Evolutionary conservation across 2,329 filamentous ascomycete species (phyloP), one percentile per base, ranked within the genome.

Genomic region (Penicillium freii): DNA sequence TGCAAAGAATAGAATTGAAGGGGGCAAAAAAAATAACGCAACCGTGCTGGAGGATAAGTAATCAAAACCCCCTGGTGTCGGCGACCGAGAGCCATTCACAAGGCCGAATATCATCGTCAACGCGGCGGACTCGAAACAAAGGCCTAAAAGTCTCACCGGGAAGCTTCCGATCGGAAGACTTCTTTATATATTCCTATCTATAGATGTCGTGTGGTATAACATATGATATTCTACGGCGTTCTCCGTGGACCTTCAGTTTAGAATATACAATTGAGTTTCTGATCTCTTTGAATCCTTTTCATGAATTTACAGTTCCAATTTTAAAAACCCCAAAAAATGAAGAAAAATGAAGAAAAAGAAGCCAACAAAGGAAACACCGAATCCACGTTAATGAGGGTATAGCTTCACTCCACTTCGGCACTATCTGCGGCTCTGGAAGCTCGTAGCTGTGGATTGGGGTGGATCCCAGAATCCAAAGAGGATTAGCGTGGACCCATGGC

Each of bases 361-460:
- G 25, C 1, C 7, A n/a, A 27, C n/a, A 33, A 25, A 3, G 39
- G 31, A 50, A 56, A 56, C 53, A 45, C 53, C 53, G 53, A 56
- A 43, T 27, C 7, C 19, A 25, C 21, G 13, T 44, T 21, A 21
- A 43, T 39, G 51, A 36, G 47, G 31, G 53, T 42, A 38, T 36
- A 45, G 51, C 38, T 44, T 42, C 34, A 23, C 49, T 58, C 58
- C 62, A 66, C 62, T 62, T 66, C 65, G 65, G 65, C 65, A 62
- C 52, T 57, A 38, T 62, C 65, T 66, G 65, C 62, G 65, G 65
- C 65, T 66, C 65, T 63, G 57, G 65, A 38, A 66, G 63, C 63
- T 66, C 59, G 45, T 58, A 62, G 57, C 27, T 55, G 64, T 66
- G 63, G 65, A 61, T 49, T 19, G 21, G 21, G 17, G 31, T 48